Evolutionary conservation across 306 rosid species (phyloP), one percentile per base, ranked within the genome.

Genomic region (Lithocarpus polystachyus): DNA sequence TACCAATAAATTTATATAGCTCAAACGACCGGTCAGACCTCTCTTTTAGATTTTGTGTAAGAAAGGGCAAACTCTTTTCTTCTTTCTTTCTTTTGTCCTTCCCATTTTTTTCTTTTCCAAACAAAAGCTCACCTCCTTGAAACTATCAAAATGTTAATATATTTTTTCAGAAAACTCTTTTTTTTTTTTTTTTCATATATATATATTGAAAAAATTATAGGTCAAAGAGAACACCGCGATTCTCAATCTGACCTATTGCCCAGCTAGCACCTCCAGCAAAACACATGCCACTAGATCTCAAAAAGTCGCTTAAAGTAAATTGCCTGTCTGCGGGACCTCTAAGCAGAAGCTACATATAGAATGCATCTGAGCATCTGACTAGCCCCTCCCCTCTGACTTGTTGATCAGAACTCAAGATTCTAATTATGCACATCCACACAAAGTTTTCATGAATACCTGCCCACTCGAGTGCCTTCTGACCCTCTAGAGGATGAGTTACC

Each of bases 401-500:
- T 56, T 61, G 52, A 60, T 83, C 76, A 68, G 86, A 56, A 77
- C 68, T 29, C 45, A 56, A 82, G 71, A 71, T 71, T 79, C 85
- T 51, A 48, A 61, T 69, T 77, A 78, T n/a, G 45, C 35, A 52
- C 61, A 75, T 75, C 51, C 56, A 73, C 40, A 4, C 54, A 72
- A 65, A 31, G 31, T 74, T 86, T 72, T 84, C 87, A 78, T 53
- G 75, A 82, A 80, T 86, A 84, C 84, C 93, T 78, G 73, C 84
- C 84, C 72, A 90, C 82, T 75, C 89, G 84, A 65, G 89, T 81
- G 28, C 87, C 79, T 78, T 91, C 98, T 12, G 89, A 81, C 80
- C 89, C 84, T 78, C 90, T 81, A 45, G 89, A 71, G 75, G 87
- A 48, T 45, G 92, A 35, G 69, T 81, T 71, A 60, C 87, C 92